phyloP scores from a whole-genome alignment of 1,284 basidiomycete species.

The Boletellus deceptivus region DNA sequence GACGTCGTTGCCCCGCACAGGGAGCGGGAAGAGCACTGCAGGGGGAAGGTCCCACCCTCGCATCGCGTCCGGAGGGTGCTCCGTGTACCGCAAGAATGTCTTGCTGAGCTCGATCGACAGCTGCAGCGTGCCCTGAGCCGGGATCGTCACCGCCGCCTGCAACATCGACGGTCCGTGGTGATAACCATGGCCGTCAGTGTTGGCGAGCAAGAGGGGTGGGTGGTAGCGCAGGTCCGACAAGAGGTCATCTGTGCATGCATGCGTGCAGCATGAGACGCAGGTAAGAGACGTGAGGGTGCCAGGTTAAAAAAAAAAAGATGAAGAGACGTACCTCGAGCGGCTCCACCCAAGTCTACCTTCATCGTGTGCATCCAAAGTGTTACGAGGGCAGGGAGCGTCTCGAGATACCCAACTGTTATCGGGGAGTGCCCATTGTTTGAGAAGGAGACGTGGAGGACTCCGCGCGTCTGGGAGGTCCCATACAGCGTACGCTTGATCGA shows the following conservation, averaged over 20 bases:
- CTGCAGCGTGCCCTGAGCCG: slow-evolving; percentile 61
- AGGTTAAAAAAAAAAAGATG: slow-evolving; percentile 4
- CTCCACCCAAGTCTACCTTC: slow-evolving; percentile 41
- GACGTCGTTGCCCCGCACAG: background rate
- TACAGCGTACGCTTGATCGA: background rate
- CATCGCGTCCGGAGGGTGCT: slow-evolving; percentile 95
- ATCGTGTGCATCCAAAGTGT: slow-evolving; percentile 88
- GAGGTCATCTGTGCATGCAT: slow-evolving; percentile 26
- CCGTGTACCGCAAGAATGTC: slow-evolving; percentile 88
- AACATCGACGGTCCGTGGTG: slow-evolving; percentile 38
- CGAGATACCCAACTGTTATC: slow-evolving; percentile 70
- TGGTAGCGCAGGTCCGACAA: slow-evolving; percentile 57
- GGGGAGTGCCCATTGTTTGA: slow-evolving; percentile 57
- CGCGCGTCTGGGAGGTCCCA: slow-evolving; percentile 67
- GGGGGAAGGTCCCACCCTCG: slow-evolving; percentile 92
- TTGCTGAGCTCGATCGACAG: slow-evolving; percentile 82
- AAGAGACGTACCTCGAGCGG: slow-evolving; percentile 42
- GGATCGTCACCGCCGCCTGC: slow-evolving; percentile 69
- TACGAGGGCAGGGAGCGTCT: slow-evolving; percentile 93
- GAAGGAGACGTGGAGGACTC: slow-evolving; percentile 69
- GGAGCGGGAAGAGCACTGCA: slow-evolving; percentile 65
- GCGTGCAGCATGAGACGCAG: no score
- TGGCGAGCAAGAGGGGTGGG: slow-evolving; percentile 69
- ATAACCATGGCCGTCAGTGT: background rate
- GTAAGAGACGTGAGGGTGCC: background rate